Conservation (phyloP, 1,284 basidiomycete species). For the Bondarzewia mesenterica region DNA sequence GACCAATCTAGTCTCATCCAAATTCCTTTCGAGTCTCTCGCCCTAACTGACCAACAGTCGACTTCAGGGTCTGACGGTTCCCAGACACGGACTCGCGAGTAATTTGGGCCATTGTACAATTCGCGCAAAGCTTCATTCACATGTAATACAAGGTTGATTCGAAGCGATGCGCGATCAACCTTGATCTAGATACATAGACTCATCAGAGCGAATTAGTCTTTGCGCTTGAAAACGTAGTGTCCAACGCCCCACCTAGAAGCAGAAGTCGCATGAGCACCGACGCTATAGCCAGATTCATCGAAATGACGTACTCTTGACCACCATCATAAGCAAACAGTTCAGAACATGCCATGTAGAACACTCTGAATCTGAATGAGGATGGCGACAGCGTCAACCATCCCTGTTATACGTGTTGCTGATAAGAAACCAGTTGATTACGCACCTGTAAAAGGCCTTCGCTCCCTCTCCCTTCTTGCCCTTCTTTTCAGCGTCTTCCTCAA, state of each 20-base stretch:
- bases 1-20: too few species aligned
- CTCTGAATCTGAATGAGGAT: conserved; percentile 40
- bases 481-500: conserved; percentile 39
- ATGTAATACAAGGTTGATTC: too few species aligned
- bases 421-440: conserved; percentile 1
- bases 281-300: not conserved
- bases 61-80: too few species aligned
- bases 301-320: conserved; percentile 51
- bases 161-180: too few species aligned
- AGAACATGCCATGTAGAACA: conserved; percentile 72
- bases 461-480: conserved; percentile 47
- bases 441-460: conserved; percentile 54
- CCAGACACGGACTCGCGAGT: too few species aligned
- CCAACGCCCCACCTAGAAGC: conserved; percentile 44
- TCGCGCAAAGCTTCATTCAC: too few species aligned
- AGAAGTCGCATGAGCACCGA: not conserved
- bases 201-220: too few species aligned
- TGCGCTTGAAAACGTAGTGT: conserved; percentile 42
- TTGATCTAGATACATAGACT: too few species aligned
- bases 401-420: not conserved
- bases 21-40: too few species aligned
- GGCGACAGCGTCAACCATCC: not conserved
- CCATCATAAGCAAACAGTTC: conserved; percentile 64
- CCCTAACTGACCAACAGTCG: too few species aligned
- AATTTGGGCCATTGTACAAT: too few species aligned